Base-by-base conservation (phyloP, 129 eudicot species). In the Centella asiatica region DNA sequence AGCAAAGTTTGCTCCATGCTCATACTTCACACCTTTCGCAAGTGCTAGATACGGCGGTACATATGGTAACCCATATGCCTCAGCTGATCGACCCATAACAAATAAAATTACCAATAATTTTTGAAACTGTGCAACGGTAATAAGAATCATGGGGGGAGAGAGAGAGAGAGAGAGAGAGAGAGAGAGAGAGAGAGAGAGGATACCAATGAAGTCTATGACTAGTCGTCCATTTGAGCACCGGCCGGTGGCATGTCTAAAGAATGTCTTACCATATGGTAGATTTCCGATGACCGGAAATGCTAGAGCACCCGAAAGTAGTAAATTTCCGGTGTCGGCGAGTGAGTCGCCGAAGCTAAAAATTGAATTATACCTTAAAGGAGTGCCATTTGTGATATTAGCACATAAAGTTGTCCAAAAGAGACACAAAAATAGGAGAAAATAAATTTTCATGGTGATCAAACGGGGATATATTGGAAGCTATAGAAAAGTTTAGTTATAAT, bases 221-320 rank as follows among this genome's bases (percentile, higher is more conserved):
- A 88, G 85, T 31, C 94, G 85, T 18, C 96, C 96, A 32, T 88
- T 50, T 0, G 94, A 88, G 83, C 96, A 85, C 29, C 94, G 94
- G n/a, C 96, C 94, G 0, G 94, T 88, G 34, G 96, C 68, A 18
- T 54, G 80, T 32, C 70, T 68, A 36, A 82, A 82, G 75, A 80
- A 89, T 0, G 90, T 89, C 57, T 76, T 74, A 0, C 95, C 97
- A 15, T 85, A 85, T 0, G 97, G 95, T 44, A 85, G 74, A 7
- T 63, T 61, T 28, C 84, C 94, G 5, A 84, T 78, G 60, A 79
- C 94, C 3, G 95, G 84, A 48, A 77, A 80, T 28, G 84, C 70
- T 1, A 83, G 70, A 44, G 90, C 90, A 0, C 86, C 84, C 0
- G 86, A 74, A 50, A 25, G 85, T 28, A 88, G 74, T 48, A 81